phyloP scores from a whole-genome alignment of 768 basidiomycete genomes.

The Tricholomella constricta region DNA sequence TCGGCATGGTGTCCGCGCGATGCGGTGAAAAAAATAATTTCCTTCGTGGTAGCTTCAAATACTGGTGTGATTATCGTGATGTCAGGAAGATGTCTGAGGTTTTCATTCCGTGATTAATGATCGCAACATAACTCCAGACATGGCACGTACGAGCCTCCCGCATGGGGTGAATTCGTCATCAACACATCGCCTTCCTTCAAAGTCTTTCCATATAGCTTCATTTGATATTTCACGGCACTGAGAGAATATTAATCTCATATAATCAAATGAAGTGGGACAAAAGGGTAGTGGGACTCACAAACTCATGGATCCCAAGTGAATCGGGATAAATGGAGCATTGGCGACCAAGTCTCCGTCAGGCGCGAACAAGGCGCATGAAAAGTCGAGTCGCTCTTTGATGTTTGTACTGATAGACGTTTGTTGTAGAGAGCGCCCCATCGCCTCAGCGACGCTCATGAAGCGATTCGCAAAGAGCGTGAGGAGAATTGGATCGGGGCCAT shows the following conservation, averaged over 20 bases:
- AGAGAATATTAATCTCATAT: not conserved
- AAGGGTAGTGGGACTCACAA: conserved; percentile 56
- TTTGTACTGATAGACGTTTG: conserved; percentile 93
- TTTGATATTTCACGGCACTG: conserved; percentile 88
- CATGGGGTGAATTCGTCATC: conserved; percentile 89
- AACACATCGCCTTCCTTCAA: conserved; percentile 91
- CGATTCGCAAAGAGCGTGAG: conserved; percentile 93
- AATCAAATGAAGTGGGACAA: not conserved
- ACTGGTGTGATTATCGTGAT: conserved; percentile 95
- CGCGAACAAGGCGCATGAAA: conserved; percentile 92
- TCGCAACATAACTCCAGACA: conserved; percentile 9
- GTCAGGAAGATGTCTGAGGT: conserved; percentile 55
- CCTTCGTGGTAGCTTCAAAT: conserved; percentile 61
- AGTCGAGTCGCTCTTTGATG: conserved; percentile 95
- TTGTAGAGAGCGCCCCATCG: conserved; percentile 89
- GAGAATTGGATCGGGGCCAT: conserved; percentile 80
- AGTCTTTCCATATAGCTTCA: conserved; percentile 68
- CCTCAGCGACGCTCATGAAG: conserved; percentile 97
- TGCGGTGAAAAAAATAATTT: conserved; percentile 92
- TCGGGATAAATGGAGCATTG: conserved; percentile 91
- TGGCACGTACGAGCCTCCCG: conserved; percentile 78
- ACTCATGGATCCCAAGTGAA: conserved; percentile 87
- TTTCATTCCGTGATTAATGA: not conserved
- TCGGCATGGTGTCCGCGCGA: conserved; percentile 95
- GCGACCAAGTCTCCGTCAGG: conserved; percentile 95